Evolutionary conservation across 495 filamentous ascomycete species (phyloP).

Genomic region (Thozetella sp.): DNA sequence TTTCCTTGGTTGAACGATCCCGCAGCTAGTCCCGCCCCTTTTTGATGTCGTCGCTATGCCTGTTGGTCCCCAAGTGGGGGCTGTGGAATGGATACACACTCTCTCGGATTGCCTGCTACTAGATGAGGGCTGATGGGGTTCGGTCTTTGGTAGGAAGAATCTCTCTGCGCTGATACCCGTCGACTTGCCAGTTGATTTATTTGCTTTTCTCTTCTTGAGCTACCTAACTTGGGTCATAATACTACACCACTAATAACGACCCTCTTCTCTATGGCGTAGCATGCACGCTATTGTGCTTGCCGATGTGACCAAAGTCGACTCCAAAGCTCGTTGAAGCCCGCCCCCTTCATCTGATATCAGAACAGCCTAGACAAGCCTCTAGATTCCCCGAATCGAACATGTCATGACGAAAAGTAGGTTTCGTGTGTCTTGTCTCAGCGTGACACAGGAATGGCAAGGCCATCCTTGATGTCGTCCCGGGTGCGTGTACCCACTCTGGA

Average conservation of each 20-base stretch:
- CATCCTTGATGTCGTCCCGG: background rate
- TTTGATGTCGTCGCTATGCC: background rate
- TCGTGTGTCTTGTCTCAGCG: background rate
- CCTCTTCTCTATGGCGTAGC: background rate
- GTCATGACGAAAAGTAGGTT: too few relatives aligned
- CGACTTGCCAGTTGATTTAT: conserved; percentile 13
- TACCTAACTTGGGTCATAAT: conserved; percentile 4
- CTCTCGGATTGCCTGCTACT: background rate
- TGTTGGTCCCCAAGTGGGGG: background rate
- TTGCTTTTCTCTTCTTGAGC: conserved; percentile 5
- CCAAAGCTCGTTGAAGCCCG: too few relatives aligned
- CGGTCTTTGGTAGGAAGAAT: background rate
- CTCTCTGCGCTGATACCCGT: conserved; percentile 16
- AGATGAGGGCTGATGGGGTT: background rate
- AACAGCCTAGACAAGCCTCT: too few relatives aligned
- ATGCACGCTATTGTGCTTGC: too few relatives aligned
- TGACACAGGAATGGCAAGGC: background rate
- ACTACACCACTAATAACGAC: background rate
- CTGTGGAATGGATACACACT: background rate
- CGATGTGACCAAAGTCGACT: too few relatives aligned
- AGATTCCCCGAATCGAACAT: too few relatives aligned
- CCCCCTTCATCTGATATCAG: too few relatives aligned
- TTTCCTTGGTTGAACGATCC: conserved; percentile 2
- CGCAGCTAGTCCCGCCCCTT: background rate
- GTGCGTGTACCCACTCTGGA: background rate